Evolutionary conservation across 257 asterid species (phyloP).

Genomic region (Solanum stenotomum): DNA sequence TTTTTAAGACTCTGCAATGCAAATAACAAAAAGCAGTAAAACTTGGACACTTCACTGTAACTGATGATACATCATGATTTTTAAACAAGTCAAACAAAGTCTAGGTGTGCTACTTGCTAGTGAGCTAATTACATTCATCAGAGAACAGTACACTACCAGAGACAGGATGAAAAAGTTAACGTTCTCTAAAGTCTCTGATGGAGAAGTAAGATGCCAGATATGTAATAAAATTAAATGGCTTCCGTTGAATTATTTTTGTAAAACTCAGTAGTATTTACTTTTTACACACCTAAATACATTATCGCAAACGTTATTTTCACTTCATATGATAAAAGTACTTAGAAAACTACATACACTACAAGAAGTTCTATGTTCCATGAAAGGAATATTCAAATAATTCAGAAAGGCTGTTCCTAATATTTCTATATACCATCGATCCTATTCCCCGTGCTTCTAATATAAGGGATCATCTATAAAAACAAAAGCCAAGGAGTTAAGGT

Average conservation of each 20-base stretch:
- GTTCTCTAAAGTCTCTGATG: not conserved
- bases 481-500: not conserved
- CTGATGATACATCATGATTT: not conserved
- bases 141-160: not conserved
- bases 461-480: not conserved
- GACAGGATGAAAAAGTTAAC: not conserved
- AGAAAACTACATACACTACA: not conserved
- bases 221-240: not conserved
- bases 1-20: not conserved
- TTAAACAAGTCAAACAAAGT: not conserved
- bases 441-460: not conserved
- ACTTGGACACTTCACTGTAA: not conserved
- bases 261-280: not conserved
- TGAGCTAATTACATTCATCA: not conserved
- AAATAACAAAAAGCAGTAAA: not conserved
- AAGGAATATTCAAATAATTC: not conserved
- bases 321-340: not conserved
- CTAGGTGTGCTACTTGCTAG: not conserved
- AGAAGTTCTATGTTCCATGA: not conserved
- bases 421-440: not conserved
- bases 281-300: not conserved
- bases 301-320: not conserved
- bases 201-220: not conserved
- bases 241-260: not conserved
- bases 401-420: not conserved